Percentiles rank a stretch among this genome's conserved stretches.
Conservation (phyloP, 2,329 filamentous ascomycete genomes). For the Arthroderma sp. region DNA sequence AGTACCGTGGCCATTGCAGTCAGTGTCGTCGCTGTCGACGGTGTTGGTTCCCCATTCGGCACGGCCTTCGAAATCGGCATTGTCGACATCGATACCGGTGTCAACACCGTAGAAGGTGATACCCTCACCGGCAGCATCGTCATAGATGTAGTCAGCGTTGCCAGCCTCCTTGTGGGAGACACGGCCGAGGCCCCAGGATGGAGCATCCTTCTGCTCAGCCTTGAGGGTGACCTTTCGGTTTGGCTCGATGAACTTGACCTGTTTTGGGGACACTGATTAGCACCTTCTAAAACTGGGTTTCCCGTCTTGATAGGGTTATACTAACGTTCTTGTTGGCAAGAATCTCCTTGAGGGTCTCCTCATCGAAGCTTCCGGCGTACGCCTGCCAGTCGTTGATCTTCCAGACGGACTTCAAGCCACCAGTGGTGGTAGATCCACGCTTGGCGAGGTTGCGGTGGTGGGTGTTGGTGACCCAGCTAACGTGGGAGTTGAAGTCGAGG, state of each 20-base stretch:
- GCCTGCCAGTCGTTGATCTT: slow-evolving; percentile 6
- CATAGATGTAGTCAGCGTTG: slow-evolving; percentile 23
- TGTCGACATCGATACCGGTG: slow-evolving; percentile 23
- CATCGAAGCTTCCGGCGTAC: slow-evolving; percentile 9
- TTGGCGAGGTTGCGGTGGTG: slow-evolving; percentile 7
- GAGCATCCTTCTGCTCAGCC: slow-evolving; percentile 12
- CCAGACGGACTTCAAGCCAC: slow-evolving; percentile 7
- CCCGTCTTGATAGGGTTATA: too few relatives aligned
- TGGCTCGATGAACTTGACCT: slow-evolving; percentile 11
- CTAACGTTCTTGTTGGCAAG: not conserved
- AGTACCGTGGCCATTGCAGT: slow-evolving; percentile 27
- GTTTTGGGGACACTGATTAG: not conserved
- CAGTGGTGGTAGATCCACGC: slow-evolving; percentile 4
- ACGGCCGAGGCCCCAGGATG: slow-evolving; percentile 25
- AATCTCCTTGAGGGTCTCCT: slow-evolving; percentile 9
- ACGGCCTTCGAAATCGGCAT: slow-evolving; percentile 26
- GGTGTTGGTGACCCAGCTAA: slow-evolving; percentile 6
- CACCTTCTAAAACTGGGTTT: too few relatives aligned
- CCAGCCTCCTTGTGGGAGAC: slow-evolving; percentile 18
- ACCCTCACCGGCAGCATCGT: slow-evolving; percentile 21
- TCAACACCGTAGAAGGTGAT: slow-evolving; percentile 27
- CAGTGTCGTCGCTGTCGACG: slow-evolving; percentile 10
- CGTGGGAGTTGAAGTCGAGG: slow-evolving; percentile 8
- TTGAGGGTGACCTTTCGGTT: slow-evolving; percentile 4
- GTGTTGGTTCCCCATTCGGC: slow-evolving; percentile 24